These are phyloP conservation scores for Rhizopogon vinicolor DNA, from an alignment of 768 basidiomycete species.

Conservation along the genomic window DNA sequence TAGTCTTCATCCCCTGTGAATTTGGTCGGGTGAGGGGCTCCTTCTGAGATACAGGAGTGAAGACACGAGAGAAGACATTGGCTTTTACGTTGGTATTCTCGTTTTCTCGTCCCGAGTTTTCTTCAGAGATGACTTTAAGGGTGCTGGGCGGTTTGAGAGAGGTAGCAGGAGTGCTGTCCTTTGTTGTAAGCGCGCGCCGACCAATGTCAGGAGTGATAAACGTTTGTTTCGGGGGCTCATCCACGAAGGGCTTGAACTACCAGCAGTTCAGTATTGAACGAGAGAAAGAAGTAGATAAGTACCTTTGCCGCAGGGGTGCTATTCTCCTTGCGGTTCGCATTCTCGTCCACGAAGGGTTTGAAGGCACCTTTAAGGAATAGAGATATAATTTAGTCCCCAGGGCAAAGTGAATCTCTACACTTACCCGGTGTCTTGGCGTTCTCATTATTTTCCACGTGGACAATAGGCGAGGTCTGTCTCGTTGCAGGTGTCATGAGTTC, in stretches of 20 bases:
- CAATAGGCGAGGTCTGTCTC: constrained; percentile 29
- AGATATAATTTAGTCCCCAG: constrained; percentile 15
- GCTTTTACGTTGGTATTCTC: constrained; percentile 11
- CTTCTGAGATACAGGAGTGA: constrained; percentile 50
- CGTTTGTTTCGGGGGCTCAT: constrained; percentile 44
- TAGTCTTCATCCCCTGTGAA: constrained; percentile 11
- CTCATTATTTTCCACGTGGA: constrained; percentile 25
- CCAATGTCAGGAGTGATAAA: constrained; percentile 25
- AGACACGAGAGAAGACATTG: constrained; percentile 57
- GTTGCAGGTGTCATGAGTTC: constrained; percentile 44
- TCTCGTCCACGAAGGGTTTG: constrained; percentile 68
- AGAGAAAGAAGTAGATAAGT: not conserved
- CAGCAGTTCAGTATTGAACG: constrained; percentile 5
- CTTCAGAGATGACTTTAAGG: constrained; percentile 32
- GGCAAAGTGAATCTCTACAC: constrained; percentile 7
- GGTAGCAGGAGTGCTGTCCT: constrained; percentile 19
- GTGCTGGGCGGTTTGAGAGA: constrained; percentile 16
- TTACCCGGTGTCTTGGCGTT: constrained; percentile 33
- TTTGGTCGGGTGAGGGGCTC: constrained; percentile 25
- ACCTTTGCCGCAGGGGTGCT: constrained; percentile 23
- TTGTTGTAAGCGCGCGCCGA: constrained; percentile 38
- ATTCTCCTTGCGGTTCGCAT: constrained; percentile 41
- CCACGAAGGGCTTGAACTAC: constrained; percentile 67
- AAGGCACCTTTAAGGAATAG: constrained; percentile 30
- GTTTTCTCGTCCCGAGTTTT: constrained; percentile 16